phyloP scores from a whole-genome alignment of 306 rosid species.

The Malus sylvestris region DNA sequence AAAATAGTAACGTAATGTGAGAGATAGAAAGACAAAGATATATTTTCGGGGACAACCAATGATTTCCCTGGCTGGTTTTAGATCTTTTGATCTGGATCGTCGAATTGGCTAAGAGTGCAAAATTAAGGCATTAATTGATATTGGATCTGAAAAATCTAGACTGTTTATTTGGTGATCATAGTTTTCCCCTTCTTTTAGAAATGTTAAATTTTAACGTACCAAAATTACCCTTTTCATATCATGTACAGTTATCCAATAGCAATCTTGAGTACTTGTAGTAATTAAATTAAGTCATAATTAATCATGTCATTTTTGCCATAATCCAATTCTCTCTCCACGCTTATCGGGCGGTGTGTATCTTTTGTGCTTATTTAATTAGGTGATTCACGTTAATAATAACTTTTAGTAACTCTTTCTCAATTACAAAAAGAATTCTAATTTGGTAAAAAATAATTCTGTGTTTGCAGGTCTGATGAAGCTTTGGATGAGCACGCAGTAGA shows the following conservation, averaged over 20 bases:
- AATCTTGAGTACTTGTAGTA: background rate
- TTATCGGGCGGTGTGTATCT: conserved; percentile 2
- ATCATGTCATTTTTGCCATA: background rate
- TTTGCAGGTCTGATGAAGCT: conserved; percentile 41
- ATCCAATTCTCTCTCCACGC: conserved; percentile 2
- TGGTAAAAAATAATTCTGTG: background rate
- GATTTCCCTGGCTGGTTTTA: too few species aligned
- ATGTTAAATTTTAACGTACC: background rate
- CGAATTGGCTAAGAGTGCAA: background rate
- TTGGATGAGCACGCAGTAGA: conserved; percentile 66
- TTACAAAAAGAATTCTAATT: background rate
- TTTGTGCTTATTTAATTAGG: conserved; percentile 3
- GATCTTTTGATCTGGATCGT: conserved; percentile 2
- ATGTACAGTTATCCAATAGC: background rate
- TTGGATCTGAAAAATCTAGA: background rate
- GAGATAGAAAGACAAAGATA: too few species aligned
- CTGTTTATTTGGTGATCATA: background rate
- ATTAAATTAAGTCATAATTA: background rate
- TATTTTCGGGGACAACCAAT: background rate
- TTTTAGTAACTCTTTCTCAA: background rate
- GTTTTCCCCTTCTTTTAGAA: background rate
- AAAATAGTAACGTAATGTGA: background rate
- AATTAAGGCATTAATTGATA: background rate
- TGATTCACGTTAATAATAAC: background rate
- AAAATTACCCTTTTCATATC: background rate